phyloP scores from a whole-genome alignment of 352 stramenopile species.

The Phytophthora megakarya region DNA sequence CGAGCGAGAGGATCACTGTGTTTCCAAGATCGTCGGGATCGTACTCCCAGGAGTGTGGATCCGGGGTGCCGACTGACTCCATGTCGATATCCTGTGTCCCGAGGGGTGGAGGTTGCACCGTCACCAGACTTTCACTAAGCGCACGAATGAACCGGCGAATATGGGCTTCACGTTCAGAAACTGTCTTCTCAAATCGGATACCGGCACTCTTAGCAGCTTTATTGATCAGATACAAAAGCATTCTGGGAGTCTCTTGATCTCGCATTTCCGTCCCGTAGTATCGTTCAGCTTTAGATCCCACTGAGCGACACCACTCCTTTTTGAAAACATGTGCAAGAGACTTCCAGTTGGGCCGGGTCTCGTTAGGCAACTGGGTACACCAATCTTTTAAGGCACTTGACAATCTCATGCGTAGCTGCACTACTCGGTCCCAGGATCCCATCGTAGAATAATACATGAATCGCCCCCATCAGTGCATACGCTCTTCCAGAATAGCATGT shows the following conservation, averaged over 20 bases:
- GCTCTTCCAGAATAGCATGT: neutral
- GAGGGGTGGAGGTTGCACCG: too few relatives aligned
- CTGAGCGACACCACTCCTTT: neutral
- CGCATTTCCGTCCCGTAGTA: too few relatives aligned
- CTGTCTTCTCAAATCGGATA: neutral
- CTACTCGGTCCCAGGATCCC: neutral
- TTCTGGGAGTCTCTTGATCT: too few relatives aligned
- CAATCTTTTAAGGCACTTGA: neutral
- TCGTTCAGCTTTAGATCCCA: neutral
- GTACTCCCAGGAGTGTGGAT: too few relatives aligned
- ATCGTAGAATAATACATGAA: conserved; percentile 4
- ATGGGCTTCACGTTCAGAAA: neutral
- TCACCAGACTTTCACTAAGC: neutral
- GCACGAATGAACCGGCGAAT: neutral
- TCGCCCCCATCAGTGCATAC: neutral
- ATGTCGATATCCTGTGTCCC: too few relatives aligned
- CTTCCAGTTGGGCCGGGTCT: neutral
- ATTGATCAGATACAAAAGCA: neutral
- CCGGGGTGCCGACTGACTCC: too few relatives aligned
- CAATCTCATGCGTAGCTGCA: neutral
- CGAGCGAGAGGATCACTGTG: conserved; percentile 69
- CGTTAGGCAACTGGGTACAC: neutral
- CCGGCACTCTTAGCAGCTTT: conserved; percentile 2
- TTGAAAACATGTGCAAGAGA: too few relatives aligned
- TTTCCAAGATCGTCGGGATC: too few relatives aligned